Evolutionary conservation across 805 yeast species (phyloP).

Genomic region (Hanseniaspora vineae): DNA sequence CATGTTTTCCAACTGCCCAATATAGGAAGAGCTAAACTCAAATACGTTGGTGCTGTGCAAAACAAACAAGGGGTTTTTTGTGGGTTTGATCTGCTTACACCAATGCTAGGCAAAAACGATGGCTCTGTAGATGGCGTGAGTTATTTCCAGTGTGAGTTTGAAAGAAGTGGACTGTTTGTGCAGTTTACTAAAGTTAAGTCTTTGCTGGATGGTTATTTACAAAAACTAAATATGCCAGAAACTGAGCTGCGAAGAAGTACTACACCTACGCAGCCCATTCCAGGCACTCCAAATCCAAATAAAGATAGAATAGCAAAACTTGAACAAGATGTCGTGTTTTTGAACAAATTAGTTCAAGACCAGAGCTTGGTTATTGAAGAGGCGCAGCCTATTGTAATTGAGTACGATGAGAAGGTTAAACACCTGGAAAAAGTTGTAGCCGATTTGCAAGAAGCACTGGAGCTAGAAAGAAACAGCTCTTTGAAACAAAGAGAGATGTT

Average conservation of each 20-base stretch:
- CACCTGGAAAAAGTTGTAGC: conserved; percentile 16
- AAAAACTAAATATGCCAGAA: neutral
- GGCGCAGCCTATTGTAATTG: conserved; percentile 20
- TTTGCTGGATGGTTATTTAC: conserved; percentile 12
- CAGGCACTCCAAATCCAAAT: neutral
- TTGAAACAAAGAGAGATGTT: conserved; percentile 16
- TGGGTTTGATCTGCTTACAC: conserved; percentile 75
- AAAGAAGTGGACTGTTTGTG: conserved; percentile 66
- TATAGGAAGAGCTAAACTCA: conserved; percentile 39
- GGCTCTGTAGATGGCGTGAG: conserved; percentile 66
- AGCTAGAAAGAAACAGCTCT: conserved; percentile 15
- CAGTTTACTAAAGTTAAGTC: conserved; percentile 32
- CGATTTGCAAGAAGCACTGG: conserved; percentile 13
- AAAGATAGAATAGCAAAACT: conserved; percentile 7
- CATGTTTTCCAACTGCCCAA: neutral
- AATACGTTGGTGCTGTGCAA: conserved; percentile 60
- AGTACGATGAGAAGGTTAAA: conserved; percentile 22
- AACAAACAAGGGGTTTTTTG: conserved; percentile 69
- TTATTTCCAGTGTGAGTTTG: conserved; percentile 53
- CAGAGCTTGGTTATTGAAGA: conserved; percentile 21
- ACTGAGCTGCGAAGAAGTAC: too few species aligned
- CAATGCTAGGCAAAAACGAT: conserved; percentile 62
- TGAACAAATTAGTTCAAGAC: conserved; percentile 19
- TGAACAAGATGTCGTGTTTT: conserved; percentile 13
- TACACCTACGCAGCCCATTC: neutral